Base-by-base conservation (phyloP, 129 eudicot species). In the Chrysanthemum makinoi region DNA sequence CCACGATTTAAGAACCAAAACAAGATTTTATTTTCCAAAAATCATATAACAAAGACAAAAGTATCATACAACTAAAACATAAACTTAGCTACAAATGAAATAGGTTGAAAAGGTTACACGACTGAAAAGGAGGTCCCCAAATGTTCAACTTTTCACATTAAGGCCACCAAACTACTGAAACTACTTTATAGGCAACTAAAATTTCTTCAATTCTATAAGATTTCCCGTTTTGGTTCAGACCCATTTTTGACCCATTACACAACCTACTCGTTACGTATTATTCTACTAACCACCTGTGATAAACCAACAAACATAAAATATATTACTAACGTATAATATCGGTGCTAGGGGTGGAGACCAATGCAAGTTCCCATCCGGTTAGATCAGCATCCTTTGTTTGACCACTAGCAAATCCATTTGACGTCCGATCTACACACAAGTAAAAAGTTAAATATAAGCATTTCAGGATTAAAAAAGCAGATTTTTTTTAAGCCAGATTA, bases 361-460 rank as follows among this genome's bases (percentile, higher is more conserved):
- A 56, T 19, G 99, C 97, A 68, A 95, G 96, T 78, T 95, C 99
- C 99, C 99, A 95, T 24, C 97, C 99, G 22, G 88, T 78, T 44
- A 96, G 87, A 80, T 95, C 96, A 79, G 86, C 70, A 75, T 84
- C 84, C 83, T 87, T 85, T n/a, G 81, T 47, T 79, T 76, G 76
- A 62, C 81, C 62, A 70, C 88, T 77, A 48, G 70, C 65, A 66
- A 85, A 73, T 19, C 75, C 90, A 72, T 80, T 75, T 15, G 88
- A 69, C n/a, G 77, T 57, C 33, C 53, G 57, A 65, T 76, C 97
- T 90, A 64, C 14, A 49, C 5, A 66, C 68, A 69, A 70, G 70
- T 74, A 13, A 4, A 30, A 30, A 30, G 6, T 30, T 5, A 48
- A 43, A 39, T 10, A 44, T 39, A 71, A 0, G 12, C 7, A n/a